Conservation (phyloP, 768 basidiomycete species). For the Podaxis mareebaensis region DNA sequence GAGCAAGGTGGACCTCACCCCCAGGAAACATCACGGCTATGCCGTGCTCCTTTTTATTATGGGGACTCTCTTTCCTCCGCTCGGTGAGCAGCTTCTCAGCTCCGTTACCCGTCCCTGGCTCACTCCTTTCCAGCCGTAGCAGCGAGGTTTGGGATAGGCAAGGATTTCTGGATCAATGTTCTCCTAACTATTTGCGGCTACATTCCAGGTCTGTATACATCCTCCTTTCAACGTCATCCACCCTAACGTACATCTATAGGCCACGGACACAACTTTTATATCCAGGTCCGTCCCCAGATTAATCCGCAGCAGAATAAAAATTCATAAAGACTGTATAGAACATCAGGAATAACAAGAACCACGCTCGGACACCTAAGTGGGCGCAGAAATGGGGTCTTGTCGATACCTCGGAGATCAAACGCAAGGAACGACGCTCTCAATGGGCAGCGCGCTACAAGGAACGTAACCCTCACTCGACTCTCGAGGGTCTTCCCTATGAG, state of each 20-base stretch:
- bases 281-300: constrained; percentile 53
- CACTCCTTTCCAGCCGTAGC: constrained; percentile 69
- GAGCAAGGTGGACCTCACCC: constrained; percentile 61
- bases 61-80: constrained; percentile 89
- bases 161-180: constrained; percentile 90
- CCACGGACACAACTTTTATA: constrained; percentile 92
- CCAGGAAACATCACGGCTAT: constrained; percentile 80
- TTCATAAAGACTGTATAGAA: constrained; percentile 50
- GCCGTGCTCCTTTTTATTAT: constrained; percentile 79
- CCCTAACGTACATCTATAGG: constrained; percentile 41
- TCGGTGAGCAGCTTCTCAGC: constrained; percentile 54
- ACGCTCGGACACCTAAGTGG: constrained; percentile 95
- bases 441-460: constrained; percentile 91
- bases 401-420: constrained; percentile 73
- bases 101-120: constrained; percentile 5
- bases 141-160: constrained; percentile 87
- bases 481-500: constrained; percentile 70
- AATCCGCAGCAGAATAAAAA: background rate
- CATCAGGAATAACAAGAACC: constrained; percentile 93
- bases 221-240: constrained; percentile 4
- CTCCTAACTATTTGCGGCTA: constrained; percentile 90
- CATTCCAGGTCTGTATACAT: constrained; percentile 66
- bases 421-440: constrained; percentile 77
- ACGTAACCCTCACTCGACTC: constrained; percentile 66
- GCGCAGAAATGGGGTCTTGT: constrained; percentile 88